A percentile compares a stretch with the other conserved stretches of the same genome.
Conservation (phyloP, 2,329 filamentous ascomycete species). For the Sporothrix euskadiensis region DNA sequence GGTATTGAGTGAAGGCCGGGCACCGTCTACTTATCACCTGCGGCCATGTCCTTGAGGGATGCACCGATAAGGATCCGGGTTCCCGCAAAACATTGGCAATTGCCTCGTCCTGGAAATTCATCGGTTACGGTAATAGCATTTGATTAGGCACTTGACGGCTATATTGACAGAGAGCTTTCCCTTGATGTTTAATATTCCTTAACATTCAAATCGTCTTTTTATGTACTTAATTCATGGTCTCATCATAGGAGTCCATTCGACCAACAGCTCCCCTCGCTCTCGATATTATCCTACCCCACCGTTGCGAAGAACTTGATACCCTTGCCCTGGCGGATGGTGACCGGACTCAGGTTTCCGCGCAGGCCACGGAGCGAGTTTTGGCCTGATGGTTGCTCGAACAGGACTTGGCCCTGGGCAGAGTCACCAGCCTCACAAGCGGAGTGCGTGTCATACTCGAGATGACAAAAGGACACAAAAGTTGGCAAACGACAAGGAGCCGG, state of each 20-base stretch:
- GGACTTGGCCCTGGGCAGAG: background rate
- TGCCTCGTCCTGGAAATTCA: too few relatives aligned
- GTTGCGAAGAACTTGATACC: background rate
- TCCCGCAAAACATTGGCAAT: too few relatives aligned
- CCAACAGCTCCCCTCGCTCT: background rate
- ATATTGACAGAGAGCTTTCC: too few relatives aligned
- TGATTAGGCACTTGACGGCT: too few relatives aligned
- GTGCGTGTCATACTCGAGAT: background rate
- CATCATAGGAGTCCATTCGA: background rate
- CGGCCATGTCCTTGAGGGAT: too few relatives aligned
- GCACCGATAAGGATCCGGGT: too few relatives aligned
- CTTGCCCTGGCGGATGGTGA: background rate
- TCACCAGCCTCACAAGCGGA: background rate
- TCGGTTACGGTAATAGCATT: too few relatives aligned
- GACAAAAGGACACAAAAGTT: background rate
- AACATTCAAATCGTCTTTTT: too few relatives aligned
- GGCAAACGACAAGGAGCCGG: background rate
- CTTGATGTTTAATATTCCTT: too few relatives aligned
- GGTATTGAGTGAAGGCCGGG: too few relatives aligned
- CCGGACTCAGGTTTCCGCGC: background rate
- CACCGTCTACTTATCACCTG: too few relatives aligned
- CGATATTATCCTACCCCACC: background rate
- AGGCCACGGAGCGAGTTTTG: background rate
- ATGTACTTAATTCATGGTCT: background rate
- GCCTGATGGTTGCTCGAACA: background rate